Evolutionary conservation across 2,329 filamentous ascomycete genomes (phyloP).

Genomic region (Ceratocystis smalleyi): DNA sequence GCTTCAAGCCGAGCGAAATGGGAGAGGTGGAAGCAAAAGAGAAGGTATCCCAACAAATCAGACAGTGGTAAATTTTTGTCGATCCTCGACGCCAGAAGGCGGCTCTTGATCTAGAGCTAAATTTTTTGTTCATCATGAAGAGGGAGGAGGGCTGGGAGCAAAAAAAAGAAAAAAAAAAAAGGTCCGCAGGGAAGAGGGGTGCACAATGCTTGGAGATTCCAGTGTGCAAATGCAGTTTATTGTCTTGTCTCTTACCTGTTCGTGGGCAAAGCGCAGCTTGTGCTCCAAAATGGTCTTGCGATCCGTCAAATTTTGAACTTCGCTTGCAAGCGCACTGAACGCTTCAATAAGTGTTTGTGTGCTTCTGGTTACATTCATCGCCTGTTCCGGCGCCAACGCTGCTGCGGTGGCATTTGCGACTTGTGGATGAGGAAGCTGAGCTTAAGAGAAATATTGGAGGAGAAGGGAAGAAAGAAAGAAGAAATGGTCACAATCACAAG

Average conservation of each 20-base stretch:
- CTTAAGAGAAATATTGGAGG: constrained; percentile 10
- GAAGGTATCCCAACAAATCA: constrained; percentile 22
- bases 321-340: constrained; percentile 48
- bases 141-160: constrained; percentile 13
- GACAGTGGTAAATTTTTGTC: constrained; percentile 36
- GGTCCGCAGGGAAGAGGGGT: neutral
- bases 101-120: constrained; percentile 82
- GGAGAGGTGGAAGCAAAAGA: constrained; percentile 6
- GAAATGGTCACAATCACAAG: constrained; percentile 12
- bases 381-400: constrained; percentile 17
- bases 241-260: constrained; percentile 38
- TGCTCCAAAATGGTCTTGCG: constrained; percentile 50
- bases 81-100: constrained; percentile 42
- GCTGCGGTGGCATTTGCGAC: constrained; percentile 14
- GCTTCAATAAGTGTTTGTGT: constrained; percentile 46
- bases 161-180: too few species aligned
- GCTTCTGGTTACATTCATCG: constrained; percentile 16
- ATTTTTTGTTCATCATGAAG: constrained; percentile 29
- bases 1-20: neutral
- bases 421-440: neutral
- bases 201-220: too few species aligned
- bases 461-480: constrained; percentile 17
- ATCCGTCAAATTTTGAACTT: constrained; percentile 48
- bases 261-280: constrained; percentile 50
- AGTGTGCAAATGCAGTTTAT: neutral